phyloP scores from a whole-genome alignment of 106 monocot genomes.

The Chionographis japonica region DNA sequence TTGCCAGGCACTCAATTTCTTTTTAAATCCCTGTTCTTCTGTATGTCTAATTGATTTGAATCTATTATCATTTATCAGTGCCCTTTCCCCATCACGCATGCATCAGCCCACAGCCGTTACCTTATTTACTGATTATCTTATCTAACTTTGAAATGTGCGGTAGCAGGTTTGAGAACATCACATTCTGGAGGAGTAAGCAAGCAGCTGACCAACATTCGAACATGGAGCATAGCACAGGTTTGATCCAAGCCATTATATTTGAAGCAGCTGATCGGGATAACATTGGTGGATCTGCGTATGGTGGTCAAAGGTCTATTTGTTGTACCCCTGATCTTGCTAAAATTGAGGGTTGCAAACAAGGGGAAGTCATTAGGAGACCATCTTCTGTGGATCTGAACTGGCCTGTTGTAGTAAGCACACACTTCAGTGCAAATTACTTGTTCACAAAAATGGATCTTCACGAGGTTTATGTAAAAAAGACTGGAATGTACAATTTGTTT shows the following conservation, averaged over 20 bases:
- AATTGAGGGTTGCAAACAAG: constrained; percentile 87
- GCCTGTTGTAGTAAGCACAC: constrained; percentile 63
- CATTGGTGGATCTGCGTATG: constrained; percentile 97
- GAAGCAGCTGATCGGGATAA: constrained; percentile 87
- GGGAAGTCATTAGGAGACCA: constrained; percentile 75
- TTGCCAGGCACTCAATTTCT: too few relatives aligned
- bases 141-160: background rate
- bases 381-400: constrained; percentile 62
- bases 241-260: constrained; percentile 90
- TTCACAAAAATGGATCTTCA: constrained; percentile 49
- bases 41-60: too few relatives aligned
- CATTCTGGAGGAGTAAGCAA: constrained; percentile 78
- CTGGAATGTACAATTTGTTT: constrained; percentile 98
- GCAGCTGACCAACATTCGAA: constrained; percentile 61
- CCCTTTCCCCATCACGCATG: too few relatives aligned
- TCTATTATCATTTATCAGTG: too few relatives aligned
- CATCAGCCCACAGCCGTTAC: too few relatives aligned
- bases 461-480: constrained; percentile 58
- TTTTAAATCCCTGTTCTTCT: too few relatives aligned
- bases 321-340: constrained; percentile 98
- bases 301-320: constrained; percentile 91
- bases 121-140: background rate
- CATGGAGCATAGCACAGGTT: constrained; percentile 76
- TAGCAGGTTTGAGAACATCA: constrained; percentile 77
- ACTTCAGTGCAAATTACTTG: constrained; percentile 57